Conservation (phyloP, 1,284 basidiomycete species). For the Puccinia coronata region DNA sequence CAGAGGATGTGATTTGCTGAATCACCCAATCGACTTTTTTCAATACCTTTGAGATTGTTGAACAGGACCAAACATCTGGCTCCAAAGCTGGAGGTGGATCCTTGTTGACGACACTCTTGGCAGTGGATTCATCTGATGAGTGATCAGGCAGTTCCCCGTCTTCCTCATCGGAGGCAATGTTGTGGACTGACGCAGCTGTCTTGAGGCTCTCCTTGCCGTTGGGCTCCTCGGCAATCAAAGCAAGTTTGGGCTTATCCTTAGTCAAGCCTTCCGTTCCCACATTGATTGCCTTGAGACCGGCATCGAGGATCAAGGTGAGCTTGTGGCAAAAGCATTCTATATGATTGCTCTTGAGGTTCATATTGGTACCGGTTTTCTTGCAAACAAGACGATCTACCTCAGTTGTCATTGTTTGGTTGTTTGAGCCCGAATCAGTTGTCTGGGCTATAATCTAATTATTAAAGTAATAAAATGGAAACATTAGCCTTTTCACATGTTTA, state of each 20-base stretch:
- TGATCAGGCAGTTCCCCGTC: too few species aligned
- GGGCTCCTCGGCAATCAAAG: too few species aligned
- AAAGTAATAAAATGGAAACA: neutral
- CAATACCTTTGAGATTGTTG: too few species aligned
- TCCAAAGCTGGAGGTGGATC: too few species aligned
- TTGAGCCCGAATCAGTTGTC: slow-evolving; percentile 15
- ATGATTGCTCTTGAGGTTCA: neutral
- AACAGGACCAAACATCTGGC: too few species aligned
- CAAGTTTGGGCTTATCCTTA: neutral
- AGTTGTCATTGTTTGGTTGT: slow-evolving; percentile 21
- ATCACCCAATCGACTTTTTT: slow-evolving; percentile 3
- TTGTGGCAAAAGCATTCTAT: slow-evolving; percentile 14
- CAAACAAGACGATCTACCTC: neutral
- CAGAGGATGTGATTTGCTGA: neutral
- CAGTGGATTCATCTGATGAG: too few species aligned
- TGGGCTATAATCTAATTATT: neutral
- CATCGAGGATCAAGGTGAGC: slow-evolving; percentile 1
- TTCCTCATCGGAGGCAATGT: too few species aligned
- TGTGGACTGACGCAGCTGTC: too few species aligned
- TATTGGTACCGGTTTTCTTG: neutral
- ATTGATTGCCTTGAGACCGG: neutral
- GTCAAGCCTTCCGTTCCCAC: neutral
- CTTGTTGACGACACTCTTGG: too few species aligned
- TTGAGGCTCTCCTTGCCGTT: too few species aligned
- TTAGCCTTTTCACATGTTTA: too few species aligned